These are phyloP conservation scores for Pseudogymnoascus sp. DNA, from an alignment of 2,329 filamentous ascomycete genomes.

Conservation along the genomic window DNA sequence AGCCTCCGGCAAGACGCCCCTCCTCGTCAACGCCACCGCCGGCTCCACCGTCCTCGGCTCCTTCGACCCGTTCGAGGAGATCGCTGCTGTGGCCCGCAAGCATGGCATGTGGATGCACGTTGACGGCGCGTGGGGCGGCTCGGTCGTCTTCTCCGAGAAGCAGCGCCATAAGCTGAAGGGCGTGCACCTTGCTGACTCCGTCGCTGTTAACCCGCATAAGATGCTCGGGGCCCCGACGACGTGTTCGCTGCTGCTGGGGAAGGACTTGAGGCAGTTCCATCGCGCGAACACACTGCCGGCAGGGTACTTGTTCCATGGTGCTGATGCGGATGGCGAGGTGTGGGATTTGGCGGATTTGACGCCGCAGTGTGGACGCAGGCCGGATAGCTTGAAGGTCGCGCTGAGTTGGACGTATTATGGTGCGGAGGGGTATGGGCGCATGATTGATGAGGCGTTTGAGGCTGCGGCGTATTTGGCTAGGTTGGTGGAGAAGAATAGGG, in stretches of 20 bases:
- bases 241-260: conserved; percentile 78
- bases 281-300: conserved; percentile 78
- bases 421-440: conserved; percentile 58
- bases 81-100: conserved; percentile 62
- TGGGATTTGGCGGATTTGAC: conserved; percentile 92
- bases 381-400: conserved; percentile 80
- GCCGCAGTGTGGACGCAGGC: conserved; percentile 82
- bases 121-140: conserved; percentile 85
- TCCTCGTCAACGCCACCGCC: conserved; percentile 93
- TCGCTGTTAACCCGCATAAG: conserved; percentile 92
- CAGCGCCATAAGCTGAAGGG: conserved; percentile 62
- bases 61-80: conserved; percentile 69
- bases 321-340: conserved; percentile 51
- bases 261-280: conserved; percentile 71
- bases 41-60: conserved; percentile 89
- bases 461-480: conserved; percentile 62
- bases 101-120: conserved; percentile 85
- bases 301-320: conserved; percentile 73
- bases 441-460: conserved; percentile 66
- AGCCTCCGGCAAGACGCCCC: conserved; percentile 65
- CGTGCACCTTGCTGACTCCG: conserved; percentile 65
- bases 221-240: conserved; percentile 91
- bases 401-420: conserved; percentile 89
- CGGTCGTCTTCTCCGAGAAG: conserved; percentile 65
- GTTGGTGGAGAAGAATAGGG: conserved; percentile 44